These are phyloP conservation scores for Ascobolus immersus DNA, from an alignment of 495 filamentous ascomycete genomes.

Conservation along the genomic window DNA sequence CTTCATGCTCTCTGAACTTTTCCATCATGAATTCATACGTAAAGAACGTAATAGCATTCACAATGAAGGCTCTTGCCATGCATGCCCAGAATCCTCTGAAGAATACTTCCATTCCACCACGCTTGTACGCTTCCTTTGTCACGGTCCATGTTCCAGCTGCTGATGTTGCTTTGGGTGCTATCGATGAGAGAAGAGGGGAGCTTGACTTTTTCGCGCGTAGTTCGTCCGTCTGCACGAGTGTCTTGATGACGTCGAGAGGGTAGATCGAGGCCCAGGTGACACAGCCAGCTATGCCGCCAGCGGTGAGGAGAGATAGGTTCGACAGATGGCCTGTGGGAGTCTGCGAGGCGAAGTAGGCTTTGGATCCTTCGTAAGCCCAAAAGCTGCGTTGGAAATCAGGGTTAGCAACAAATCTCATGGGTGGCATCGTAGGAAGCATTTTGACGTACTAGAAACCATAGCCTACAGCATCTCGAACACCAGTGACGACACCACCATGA, in stretches of 20 bases:
- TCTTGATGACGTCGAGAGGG: conserved; percentile 75
- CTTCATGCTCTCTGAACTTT: too few relatives aligned
- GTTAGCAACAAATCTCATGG: conserved; percentile 5
- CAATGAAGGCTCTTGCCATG: conserved; percentile 58
- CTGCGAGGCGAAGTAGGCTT: conserved; percentile 23
- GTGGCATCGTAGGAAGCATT: conserved; percentile 6
- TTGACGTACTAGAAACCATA: conserved; percentile 67
- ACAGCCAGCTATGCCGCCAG: conserved; percentile 62
- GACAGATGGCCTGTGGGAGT: conserved; percentile 1
- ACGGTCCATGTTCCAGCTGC: conserved; percentile 31
- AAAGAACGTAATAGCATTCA: background rate
- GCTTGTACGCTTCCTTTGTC: conserved; percentile 33
- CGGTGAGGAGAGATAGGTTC: conserved; percentile 25
- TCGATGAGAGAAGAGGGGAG: conserved; percentile 15
- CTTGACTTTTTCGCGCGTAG: conserved; percentile 1
- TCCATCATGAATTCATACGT: background rate
- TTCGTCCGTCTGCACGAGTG: conserved; percentile 46
- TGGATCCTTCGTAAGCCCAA: conserved; percentile 57
- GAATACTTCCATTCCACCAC: conserved; percentile 41
- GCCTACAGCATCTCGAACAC: conserved; percentile 54
- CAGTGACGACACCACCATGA: conserved; percentile 51
- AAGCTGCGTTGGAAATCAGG: conserved; percentile 33
- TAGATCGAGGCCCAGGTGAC: conserved; percentile 71
- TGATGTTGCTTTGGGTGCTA: conserved; percentile 5
- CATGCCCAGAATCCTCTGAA: conserved; percentile 57